These are phyloP conservation scores for Earliella scabrosa DNA, from an alignment of 1,284 basidiomycete species.

Conservation along the genomic window DNA sequence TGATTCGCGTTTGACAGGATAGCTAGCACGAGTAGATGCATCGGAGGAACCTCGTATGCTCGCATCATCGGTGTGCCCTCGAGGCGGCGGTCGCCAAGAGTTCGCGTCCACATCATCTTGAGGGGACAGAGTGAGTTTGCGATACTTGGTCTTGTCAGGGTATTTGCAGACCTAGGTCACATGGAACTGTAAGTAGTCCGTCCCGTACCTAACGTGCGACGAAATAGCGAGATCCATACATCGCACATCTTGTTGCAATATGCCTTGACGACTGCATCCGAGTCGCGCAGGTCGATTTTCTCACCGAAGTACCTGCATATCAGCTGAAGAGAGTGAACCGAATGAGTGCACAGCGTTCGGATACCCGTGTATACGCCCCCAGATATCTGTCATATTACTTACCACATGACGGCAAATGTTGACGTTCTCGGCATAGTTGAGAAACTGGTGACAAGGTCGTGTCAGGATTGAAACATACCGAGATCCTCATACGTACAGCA, in stretches of 20 bases:
- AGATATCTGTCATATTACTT: constrained; percentile 28
- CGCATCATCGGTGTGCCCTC: constrained; percentile 28
- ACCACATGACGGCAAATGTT: constrained; percentile 78
- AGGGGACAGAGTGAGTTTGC: constrained; percentile 53
- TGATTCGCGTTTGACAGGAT: neutral
- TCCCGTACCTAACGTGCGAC: neutral
- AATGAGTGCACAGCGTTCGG: neutral
- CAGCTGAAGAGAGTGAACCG: constrained; percentile 45
- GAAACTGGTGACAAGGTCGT: constrained; percentile 56
- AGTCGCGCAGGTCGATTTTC: constrained; percentile 56
- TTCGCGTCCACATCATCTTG: constrained; percentile 45
- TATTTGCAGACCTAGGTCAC: constrained; percentile 70
- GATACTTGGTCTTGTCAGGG: constrained; percentile 61
- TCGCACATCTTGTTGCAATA: constrained; percentile 88
- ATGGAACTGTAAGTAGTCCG: neutral
- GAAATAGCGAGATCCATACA: constrained; percentile 41
- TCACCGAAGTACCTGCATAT: constrained; percentile 90
- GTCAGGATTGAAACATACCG: constrained; percentile 47
- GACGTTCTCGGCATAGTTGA: constrained; percentile 68
- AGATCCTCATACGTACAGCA: no score
- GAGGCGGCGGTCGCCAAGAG: constrained; percentile 29
- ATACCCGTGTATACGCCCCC: neutral
- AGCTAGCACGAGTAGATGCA: neutral
- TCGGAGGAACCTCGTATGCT: constrained; percentile 28
- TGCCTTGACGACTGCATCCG: constrained; percentile 46